Evolutionary conservation across 75 land plant genomes (phyloP).

Genomic region (Cryptomeria japonica): DNA sequence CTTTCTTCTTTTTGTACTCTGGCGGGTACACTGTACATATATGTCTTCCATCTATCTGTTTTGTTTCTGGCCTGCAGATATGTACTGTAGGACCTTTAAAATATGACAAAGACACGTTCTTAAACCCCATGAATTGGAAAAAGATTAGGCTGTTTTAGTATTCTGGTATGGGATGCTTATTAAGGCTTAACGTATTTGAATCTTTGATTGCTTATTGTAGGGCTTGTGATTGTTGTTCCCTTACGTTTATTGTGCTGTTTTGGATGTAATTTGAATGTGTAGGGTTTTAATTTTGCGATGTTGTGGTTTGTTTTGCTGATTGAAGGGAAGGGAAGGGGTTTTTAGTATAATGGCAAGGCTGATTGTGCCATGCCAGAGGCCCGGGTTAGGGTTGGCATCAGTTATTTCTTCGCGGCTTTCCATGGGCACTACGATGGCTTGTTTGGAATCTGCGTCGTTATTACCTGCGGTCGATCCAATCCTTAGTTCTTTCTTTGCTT

Average conservation of each 20-base stretch:
- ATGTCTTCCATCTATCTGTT: background rate
- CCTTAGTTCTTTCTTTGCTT: slow-evolving; percentile 1
- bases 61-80: background rate
- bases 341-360: slow-evolving; percentile 13
- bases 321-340: slow-evolving; percentile 7
- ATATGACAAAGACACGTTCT: background rate
- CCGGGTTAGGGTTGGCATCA: slow-evolving; percentile 15
- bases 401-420: slow-evolving; percentile 13
- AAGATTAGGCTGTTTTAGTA: background rate
- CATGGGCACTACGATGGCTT: background rate
- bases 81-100: background rate
- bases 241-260: background rate
- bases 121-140: background rate
- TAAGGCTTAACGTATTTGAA: background rate
- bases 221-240: background rate
- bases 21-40: background rate
- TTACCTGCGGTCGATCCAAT: slow-evolving; percentile 2
- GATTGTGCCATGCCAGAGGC: slow-evolving; percentile 17
- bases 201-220: background rate
- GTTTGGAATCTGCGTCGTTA: background rate
- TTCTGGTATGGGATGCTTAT: background rate
- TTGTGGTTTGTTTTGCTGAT: slow-evolving; percentile 8
- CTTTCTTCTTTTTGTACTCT: background rate
- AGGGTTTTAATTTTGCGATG: background rate
- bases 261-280: background rate